Evolutionary conservation across 805 yeast genomes (phyloP), one percentile per base, ranked within the genome.

Genomic region (Candida hispaniensis): DNA sequence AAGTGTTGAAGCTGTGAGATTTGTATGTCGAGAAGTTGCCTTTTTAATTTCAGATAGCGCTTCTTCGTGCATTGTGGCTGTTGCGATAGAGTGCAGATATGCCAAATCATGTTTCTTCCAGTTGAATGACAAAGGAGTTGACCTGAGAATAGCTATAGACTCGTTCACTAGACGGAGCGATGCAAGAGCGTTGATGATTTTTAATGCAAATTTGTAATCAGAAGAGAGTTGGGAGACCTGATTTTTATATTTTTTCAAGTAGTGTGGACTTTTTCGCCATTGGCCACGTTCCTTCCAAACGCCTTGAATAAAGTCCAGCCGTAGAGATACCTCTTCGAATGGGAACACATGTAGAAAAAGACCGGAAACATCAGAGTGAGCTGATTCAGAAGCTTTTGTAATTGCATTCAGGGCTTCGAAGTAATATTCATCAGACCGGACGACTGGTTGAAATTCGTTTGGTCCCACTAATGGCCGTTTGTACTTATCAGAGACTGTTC

Each of bases 281-380:
- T 32, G n/a, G 4, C 36, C 36, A 18, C 36, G 21, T n/a, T 32
- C 36, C 3, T 23, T 18, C 36, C 36, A 32, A 17, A 23, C 36
- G n/a, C 17, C 28, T 23, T 32, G 36, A 5, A 28, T 14, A 14
- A 32, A 32, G 23, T 32, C 28, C n/a, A 32, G 28, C 4, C 36
- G 12, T 3, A 23, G 28, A 4, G 6, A n/a, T 5, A 23, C 10
- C 27, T 32, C 36, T n/a, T 11, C 13, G 5, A 18, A 14, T 12
- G 23, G 13, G 3, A 32, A 28, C 2, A 2, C 10, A 4, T 28
- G 17, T 5, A 32, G 28, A 3, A 22, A n/a, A 11, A 23, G 28
- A 6, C 28, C 36, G 8, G 24, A 13, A 14, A 27, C 23, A 10
- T 32, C 36, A 3, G 22, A 12, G 14, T 23, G 36, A n/a, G n/a